phyloP scores from a whole-genome alignment of 176 grass and related monocot genomes.

The Poa pratensis region DNA sequence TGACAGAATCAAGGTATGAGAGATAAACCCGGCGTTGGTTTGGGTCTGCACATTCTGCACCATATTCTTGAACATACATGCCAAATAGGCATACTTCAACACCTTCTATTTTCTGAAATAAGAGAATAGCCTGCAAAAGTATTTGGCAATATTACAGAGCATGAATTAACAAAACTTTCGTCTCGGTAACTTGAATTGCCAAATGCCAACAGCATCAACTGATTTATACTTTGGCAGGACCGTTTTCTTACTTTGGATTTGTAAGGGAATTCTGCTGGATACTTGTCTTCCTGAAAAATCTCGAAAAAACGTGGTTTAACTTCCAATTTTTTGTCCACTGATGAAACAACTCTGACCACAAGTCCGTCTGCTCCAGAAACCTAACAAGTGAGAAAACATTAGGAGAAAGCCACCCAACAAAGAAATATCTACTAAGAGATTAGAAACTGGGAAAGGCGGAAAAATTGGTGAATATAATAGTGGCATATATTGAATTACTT shows the following conservation, averaged over 20 bases:
- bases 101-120: conserved; percentile 96
- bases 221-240: conserved; percentile 17
- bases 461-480: conserved; percentile 24
- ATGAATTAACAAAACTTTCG: conserved; percentile 21
- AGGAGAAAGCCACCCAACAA: conserved; percentile 31
- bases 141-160: conserved; percentile 18
- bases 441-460: conserved; percentile 13
- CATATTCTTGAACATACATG: conserved; percentile 99
- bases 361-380: conserved; percentile 85
- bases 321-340: conserved; percentile 94
- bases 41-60: conserved; percentile 73
- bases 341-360: conserved; percentile 95
- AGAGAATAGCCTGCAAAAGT: conserved; percentile 73
- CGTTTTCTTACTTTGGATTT: conserved; percentile 83
- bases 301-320: conserved; percentile 84
- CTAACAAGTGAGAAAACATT: conserved; percentile 47
- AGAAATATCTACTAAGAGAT: conserved; percentile 7
- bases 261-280: conserved; percentile 86
- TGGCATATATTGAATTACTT: conserved; percentile 15
- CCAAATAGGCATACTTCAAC: conserved; percentile 96
- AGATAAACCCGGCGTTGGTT: conserved; percentile 92
- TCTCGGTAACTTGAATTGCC: neutral
- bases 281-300: conserved; percentile 83
- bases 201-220: conserved; percentile 26
- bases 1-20: conserved; percentile 95